Percentiles rank a stretch among this genome's conserved stretches.
These are phyloP conservation scores for Leccinum fallax DNA, from an alignment of 1,284 basidiomycete species.

Conservation along the genomic window DNA sequence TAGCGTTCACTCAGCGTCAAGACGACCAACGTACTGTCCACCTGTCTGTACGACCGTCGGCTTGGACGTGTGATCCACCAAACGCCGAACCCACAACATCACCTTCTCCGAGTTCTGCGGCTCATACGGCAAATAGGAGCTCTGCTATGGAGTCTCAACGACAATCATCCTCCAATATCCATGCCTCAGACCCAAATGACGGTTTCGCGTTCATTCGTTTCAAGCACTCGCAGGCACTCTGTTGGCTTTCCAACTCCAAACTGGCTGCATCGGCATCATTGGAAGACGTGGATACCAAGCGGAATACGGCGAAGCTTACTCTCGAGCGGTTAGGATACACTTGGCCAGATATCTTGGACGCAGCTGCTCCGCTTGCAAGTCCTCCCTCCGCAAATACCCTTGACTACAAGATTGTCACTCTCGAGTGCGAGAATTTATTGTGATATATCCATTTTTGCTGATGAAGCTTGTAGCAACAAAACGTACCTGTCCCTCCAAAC, in stretches of 20 bases:
- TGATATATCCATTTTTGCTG: conserved; percentile 6
- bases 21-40: conserved; percentile 66
- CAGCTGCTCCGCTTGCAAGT: conserved; percentile 36
- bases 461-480: conserved; percentile 47
- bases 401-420: conserved; percentile 56
- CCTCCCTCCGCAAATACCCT: conserved; percentile 47
- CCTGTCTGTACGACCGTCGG: conserved; percentile 73
- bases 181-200: conserved; percentile 2
- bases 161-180: background rate
- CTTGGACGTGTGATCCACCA: conserved; percentile 63
- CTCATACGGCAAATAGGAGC: background rate
- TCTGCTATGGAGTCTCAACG: conserved; percentile 5
- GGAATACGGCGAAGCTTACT: conserved; percentile 30
- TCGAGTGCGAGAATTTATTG: conserved; percentile 47
- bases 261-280: conserved; percentile 12
- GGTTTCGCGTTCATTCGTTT: conserved; percentile 44
- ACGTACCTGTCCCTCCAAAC: conserved; percentile 58
- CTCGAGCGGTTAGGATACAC: conserved; percentile 50
- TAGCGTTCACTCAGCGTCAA: conserved; percentile 44
- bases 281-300: conserved; percentile 11
- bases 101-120: conserved; percentile 2
- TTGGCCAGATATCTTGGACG: conserved; percentile 67
- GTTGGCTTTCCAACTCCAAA: conserved; percentile 38
- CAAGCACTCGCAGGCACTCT: conserved; percentile 52
- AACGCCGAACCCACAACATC: conserved; percentile 18